Evolutionary conservation across 805 yeast genomes (phyloP).

Genomic region (Cyberlindnera xylosilytica): DNA sequence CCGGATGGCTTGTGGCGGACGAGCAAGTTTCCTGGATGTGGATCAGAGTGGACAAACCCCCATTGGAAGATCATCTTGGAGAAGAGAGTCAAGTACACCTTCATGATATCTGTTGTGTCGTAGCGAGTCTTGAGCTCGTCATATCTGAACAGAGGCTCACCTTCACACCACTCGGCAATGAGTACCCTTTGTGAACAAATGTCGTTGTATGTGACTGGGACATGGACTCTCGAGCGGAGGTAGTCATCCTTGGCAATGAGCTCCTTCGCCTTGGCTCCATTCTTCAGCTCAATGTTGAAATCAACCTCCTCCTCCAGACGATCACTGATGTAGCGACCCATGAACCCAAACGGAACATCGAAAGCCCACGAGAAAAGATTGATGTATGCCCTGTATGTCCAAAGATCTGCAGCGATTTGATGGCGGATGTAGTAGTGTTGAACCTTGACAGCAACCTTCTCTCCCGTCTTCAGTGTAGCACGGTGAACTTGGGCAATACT

Average conservation of each 20-base stretch:
- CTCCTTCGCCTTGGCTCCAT: constrained; percentile 41
- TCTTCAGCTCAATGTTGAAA: constrained; percentile 53
- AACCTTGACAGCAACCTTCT: constrained; percentile 60
- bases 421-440: constrained; percentile 61
- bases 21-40: constrained; percentile 78
- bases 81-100: constrained; percentile 45
- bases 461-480: constrained; percentile 45
- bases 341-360: constrained; percentile 58
- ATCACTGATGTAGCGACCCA: constrained; percentile 53
- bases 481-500: constrained; percentile 70
- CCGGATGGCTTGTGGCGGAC: constrained; percentile 37
- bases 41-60: constrained; percentile 67
- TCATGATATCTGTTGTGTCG: constrained; percentile 40
- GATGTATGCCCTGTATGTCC: constrained; percentile 52
- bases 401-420: constrained; percentile 60
- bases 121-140: constrained; percentile 38
- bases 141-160: constrained; percentile 51
- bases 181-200: constrained; percentile 49
- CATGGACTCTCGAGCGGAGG: constrained; percentile 41
- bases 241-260: constrained; percentile 41
- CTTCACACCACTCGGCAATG: constrained; percentile 76
- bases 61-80: constrained; percentile 57
- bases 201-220: constrained; percentile 52
- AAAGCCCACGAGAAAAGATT: constrained; percentile 54
- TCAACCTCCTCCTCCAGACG: constrained; percentile 60